Percentiles rank a stretch among this genome's conserved stretches.
Conservation (phyloP, 305 asterid species). For the Euphrasia arctica region DNA sequence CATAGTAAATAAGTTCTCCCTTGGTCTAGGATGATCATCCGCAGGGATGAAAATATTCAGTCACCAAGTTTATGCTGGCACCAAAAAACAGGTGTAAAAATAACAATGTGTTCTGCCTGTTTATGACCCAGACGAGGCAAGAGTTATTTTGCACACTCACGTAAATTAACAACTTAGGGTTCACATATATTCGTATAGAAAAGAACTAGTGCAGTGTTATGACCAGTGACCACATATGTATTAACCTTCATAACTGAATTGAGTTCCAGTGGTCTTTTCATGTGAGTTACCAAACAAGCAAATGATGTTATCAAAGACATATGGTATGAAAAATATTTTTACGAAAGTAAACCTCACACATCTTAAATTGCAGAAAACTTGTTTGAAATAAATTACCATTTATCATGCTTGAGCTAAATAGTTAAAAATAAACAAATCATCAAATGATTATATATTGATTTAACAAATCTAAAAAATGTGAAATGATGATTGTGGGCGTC, state of each 20-base stretch:
- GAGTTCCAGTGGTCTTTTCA: neutral
- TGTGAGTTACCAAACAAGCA: conserved; percentile 15
- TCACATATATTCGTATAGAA: neutral
- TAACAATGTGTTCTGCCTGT: neutral
- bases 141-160: neutral
- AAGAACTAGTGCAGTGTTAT: neutral
- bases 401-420: neutral
- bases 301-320: neutral
- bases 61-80: neutral
- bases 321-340: neutral
- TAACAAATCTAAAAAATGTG: too few species aligned
- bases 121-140: neutral
- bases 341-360: neutral
- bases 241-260: neutral
- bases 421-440: too few species aligned
- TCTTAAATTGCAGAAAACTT: conserved; percentile 12
- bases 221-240: neutral
- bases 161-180: neutral
- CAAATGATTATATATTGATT: too few species aligned
- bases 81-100: neutral
- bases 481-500: too few species aligned
- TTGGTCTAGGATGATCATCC: conserved; percentile 20
- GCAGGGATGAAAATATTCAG: conserved; percentile 25
- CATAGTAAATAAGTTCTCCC: neutral
- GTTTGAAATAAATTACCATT: neutral